phyloP scores from a whole-genome alignment of 768 basidiomycete species.

The Mycena filopes region DNA sequence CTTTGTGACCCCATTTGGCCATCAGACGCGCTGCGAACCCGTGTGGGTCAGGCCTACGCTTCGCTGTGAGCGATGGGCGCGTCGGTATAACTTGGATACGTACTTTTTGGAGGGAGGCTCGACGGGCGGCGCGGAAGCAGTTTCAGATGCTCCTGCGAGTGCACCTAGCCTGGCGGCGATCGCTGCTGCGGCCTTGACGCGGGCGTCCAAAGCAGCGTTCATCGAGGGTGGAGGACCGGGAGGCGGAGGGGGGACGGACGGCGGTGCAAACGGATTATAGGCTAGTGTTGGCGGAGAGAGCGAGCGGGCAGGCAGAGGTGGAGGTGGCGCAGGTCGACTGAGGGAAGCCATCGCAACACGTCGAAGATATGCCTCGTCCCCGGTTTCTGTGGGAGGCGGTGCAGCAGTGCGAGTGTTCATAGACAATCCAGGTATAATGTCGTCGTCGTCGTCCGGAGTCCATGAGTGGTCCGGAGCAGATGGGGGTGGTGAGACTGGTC shows the following conservation, averaged over 20 bases:
- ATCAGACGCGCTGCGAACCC: conserved; percentile 88
- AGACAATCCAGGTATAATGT: conserved; percentile 36
- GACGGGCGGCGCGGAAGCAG: conserved; percentile 42
- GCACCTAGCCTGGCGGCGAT: conserved; percentile 82
- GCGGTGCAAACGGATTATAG: conserved; percentile 78
- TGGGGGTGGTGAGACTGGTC: conserved; percentile 33
- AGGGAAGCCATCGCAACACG: conserved; percentile 67
- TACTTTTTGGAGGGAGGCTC: conserved; percentile 35
- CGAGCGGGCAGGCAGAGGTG: conserved; percentile 40
- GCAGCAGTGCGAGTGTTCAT: conserved; percentile 22
- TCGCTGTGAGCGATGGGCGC: not conserved
- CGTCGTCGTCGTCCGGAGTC: conserved; percentile 34
- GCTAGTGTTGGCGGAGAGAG: conserved; percentile 66
- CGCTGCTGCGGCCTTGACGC: conserved; percentile 80
- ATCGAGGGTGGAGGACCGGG: conserved; percentile 52
- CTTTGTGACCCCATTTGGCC: conserved; percentile 97
- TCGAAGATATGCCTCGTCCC: conserved; percentile 76
- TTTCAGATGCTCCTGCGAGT: conserved; percentile 52
- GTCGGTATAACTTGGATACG: not conserved
- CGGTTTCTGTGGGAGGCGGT: conserved; percentile 52
- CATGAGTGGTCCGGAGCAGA: conserved; percentile 11
- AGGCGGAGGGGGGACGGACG: conserved; percentile 67
- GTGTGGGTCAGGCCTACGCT: conserved; percentile 65
- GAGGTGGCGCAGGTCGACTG: conserved; percentile 41
- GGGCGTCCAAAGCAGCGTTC: conserved; percentile 66